Percentiles rank a stretch among this genome's conserved stretches.
These are phyloP conservation scores for Candida suzukii DNA, from an alignment of 805 yeast genomes.

Conservation along the genomic window DNA sequence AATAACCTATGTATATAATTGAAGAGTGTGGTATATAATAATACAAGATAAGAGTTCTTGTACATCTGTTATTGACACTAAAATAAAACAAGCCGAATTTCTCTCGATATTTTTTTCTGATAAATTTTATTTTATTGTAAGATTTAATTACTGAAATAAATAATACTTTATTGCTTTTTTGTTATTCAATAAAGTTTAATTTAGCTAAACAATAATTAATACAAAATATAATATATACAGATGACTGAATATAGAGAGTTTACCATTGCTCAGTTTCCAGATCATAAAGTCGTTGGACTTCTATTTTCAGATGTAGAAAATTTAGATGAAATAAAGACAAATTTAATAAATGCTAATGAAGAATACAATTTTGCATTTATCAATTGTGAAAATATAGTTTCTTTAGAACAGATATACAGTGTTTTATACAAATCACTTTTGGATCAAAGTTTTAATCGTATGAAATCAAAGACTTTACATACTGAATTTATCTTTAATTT, in stretches of 20 bases:
- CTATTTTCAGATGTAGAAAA: constrained; percentile 41
- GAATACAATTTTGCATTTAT: constrained; percentile 59
- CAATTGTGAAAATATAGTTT: constrained; percentile 49
- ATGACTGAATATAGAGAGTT: constrained; percentile 5
- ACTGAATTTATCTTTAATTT: constrained; percentile 66
- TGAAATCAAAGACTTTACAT: constrained; percentile 60
- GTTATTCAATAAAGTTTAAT: too few species aligned
- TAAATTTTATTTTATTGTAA: too few species aligned
- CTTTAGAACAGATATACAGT: constrained; percentile 54
- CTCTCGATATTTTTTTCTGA: too few species aligned
- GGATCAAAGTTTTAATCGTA: constrained; percentile 38
- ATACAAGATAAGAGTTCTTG: too few species aligned
- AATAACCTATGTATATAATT: too few species aligned
- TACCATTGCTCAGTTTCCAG: constrained; percentile 12
- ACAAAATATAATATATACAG: too few species aligned
- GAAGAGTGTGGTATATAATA: too few species aligned
- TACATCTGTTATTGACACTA: too few species aligned
- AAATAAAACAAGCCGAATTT: too few species aligned
- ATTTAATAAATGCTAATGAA: constrained; percentile 37
- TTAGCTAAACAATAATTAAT: background rate
- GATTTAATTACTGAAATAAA: too few species aligned
- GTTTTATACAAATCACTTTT: constrained; percentile 55
- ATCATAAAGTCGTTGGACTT: constrained; percentile 14
- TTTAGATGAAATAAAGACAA: constrained; percentile 34
- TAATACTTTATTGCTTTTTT: too few species aligned